Conservation (phyloP, 2,329 filamentous ascomycete species). For the Aspergillus thermomutatus region DNA sequence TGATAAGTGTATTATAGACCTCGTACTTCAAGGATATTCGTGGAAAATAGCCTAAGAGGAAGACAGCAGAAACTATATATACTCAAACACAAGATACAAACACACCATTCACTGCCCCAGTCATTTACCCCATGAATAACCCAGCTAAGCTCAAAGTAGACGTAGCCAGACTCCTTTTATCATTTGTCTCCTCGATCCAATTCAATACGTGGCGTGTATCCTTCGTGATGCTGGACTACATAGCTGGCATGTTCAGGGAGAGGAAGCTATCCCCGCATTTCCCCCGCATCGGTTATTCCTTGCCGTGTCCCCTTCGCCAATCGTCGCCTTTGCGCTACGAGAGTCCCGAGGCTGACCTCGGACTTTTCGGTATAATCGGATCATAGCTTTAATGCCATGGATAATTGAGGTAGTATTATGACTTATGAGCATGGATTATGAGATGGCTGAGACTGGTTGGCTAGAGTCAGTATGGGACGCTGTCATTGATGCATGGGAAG, state of each 20-base stretch:
- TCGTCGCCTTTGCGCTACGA: too few species aligned
- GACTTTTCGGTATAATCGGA: background rate
- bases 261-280: constrained; percentile 1
- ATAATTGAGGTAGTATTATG: too few species aligned
- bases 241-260: background rate
- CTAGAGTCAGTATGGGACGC: background rate
- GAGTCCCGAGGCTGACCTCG: background rate
- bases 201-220: background rate
- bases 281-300: background rate
- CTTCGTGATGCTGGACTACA: background rate
- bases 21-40: background rate
- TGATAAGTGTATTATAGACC: background rate
- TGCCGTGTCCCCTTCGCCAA: too few species aligned
- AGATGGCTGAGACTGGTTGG: too few species aligned
- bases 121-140: background rate
- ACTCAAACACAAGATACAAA: background rate
- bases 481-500: background rate
- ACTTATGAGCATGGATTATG: background rate
- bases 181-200: background rate
- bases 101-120: background rate
- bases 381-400: background rate
- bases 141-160: background rate
- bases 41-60: background rate
- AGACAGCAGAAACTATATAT: background rate
- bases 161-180: background rate